Evolutionary conservation across 1,139 yeast genomes (phyloP).

Genomic region (Suhomyces ambrosiae): DNA sequence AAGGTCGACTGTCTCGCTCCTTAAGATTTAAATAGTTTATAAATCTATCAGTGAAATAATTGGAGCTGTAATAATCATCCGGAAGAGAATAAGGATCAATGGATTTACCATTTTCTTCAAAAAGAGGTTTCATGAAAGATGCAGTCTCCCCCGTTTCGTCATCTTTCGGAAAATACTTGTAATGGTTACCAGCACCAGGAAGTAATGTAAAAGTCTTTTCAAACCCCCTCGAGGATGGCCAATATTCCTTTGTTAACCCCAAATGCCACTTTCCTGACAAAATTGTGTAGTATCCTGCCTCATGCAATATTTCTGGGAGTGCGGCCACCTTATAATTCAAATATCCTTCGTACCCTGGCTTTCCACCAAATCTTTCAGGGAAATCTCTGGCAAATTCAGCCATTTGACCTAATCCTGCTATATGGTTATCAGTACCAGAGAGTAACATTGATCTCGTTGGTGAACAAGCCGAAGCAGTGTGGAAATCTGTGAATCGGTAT

Average conservation of each 20-base stretch:
- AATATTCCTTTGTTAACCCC: neutral
- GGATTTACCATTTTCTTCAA: neutral
- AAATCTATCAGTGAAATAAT: neutral
- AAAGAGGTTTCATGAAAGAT: neutral
- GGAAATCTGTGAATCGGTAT: neutral
- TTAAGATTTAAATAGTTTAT: neutral
- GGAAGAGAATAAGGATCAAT: neutral
- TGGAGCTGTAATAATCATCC: neutral
- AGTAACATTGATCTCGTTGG: conserved; percentile 1
- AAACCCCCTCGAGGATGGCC: neutral
- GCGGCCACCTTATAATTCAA: conserved; percentile 1
- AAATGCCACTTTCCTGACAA: conserved; percentile 1
- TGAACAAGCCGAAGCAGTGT: neutral
- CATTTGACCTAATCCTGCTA: neutral
- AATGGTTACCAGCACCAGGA: neutral
- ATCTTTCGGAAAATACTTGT: neutral
- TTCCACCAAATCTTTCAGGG: neutral
- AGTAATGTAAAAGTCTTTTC: neutral
- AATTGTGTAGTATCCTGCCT: neutral
- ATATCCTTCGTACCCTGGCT: neutral
- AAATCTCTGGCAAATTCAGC: neutral
- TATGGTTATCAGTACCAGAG: conserved; percentile 1
- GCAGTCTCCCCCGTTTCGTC: neutral
- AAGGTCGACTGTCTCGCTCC: neutral
- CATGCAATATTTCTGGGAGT: conserved; percentile 1